Evolutionary conservation across 2,329 filamentous ascomycete genomes (phyloP).

Genomic region (Aspergillus floridensis): DNA sequence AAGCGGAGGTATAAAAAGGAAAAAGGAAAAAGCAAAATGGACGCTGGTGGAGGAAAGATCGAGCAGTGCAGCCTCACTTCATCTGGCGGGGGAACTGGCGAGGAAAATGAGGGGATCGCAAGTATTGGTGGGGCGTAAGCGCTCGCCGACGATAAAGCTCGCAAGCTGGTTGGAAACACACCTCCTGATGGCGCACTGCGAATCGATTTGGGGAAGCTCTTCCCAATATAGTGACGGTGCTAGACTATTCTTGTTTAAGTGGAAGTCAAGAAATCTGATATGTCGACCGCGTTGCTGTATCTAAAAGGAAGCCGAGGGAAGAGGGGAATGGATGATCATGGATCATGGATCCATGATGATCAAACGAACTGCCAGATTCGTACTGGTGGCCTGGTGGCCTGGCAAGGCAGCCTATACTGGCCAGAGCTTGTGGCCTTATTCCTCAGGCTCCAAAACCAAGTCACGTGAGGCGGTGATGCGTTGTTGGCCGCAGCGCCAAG

Average conservation of each 20-base stretch:
- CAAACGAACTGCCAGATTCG: not conserved
- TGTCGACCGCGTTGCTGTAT: no score
- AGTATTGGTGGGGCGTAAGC: slow-evolving; percentile 7
- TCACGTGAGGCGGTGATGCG: slow-evolving; percentile 15
- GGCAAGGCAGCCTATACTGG: not conserved
- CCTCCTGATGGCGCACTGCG: not conserved
- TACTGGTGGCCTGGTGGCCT: not conserved
- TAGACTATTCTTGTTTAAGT: no score
- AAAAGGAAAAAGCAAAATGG: slow-evolving; percentile 1
- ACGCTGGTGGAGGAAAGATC: not conserved
- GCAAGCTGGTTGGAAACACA: not conserved
- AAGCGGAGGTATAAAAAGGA: not conserved
- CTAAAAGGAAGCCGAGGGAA: no score
- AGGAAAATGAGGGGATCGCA: slow-evolving; percentile 6
- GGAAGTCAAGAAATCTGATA: no score
- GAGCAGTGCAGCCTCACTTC: slow-evolving; percentile 1
- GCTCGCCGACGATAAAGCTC: slow-evolving; percentile 1
- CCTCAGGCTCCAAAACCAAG: not conserved
- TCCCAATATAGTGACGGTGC: no score
- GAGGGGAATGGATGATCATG: no score
- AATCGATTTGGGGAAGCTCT: no score
- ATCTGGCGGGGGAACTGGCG: slow-evolving; percentile 2
- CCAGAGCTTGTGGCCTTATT: not conserved
- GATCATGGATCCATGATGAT: not conserved
- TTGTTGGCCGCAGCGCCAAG: slow-evolving; percentile 16